Conservation (phyloP, 2,329 filamentous ascomycete genomes). For the Fusarium penzigii region DNA sequence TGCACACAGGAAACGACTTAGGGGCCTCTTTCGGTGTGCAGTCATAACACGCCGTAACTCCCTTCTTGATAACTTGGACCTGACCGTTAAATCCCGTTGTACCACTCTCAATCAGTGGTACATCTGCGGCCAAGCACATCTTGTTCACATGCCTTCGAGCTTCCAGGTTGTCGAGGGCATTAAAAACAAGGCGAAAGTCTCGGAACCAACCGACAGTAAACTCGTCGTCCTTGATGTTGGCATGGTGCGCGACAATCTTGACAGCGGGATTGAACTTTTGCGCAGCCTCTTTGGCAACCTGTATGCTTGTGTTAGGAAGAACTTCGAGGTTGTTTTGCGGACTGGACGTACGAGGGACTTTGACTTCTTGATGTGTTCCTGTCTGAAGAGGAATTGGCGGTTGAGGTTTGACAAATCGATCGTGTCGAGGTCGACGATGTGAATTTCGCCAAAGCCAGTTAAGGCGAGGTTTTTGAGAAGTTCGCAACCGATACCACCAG, state of each 20-base stretch:
- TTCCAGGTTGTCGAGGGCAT: constrained; percentile 94
- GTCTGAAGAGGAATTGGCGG: constrained; percentile 93
- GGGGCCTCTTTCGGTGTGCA: constrained; percentile 87
- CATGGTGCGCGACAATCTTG: constrained; percentile 85
- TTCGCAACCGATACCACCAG: constrained; percentile 96
- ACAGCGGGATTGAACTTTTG: constrained; percentile 86
- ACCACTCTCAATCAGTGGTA: constrained; percentile 92
- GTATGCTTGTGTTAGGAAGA: constrained; percentile 21
- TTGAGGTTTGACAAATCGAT: constrained; percentile 98
- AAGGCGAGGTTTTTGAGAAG: constrained; percentile 95
- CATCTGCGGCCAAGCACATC: constrained; percentile 91
- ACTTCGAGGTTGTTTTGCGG: constrained; percentile 2
- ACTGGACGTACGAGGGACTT: constrained; percentile 75
- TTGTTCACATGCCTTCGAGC: constrained; percentile 93
- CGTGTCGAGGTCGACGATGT: constrained; percentile 95
- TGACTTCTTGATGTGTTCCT: constrained; percentile 96
- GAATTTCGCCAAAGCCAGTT: constrained; percentile 87
- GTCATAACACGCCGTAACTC: constrained; percentile 92
- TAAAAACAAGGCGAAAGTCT: constrained; percentile 84
- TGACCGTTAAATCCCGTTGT: constrained; percentile 98
- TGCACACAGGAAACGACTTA: constrained; percentile 94
- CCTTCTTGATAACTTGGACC: constrained; percentile 94
- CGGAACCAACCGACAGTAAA: constrained; percentile 91
- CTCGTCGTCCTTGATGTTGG: constrained; percentile 87
- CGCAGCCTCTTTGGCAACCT: constrained; percentile 92